Evolutionary conservation across 2,329 filamentous ascomycete genomes (phyloP).

Genomic region (Gyromitra esculenta): DNA sequence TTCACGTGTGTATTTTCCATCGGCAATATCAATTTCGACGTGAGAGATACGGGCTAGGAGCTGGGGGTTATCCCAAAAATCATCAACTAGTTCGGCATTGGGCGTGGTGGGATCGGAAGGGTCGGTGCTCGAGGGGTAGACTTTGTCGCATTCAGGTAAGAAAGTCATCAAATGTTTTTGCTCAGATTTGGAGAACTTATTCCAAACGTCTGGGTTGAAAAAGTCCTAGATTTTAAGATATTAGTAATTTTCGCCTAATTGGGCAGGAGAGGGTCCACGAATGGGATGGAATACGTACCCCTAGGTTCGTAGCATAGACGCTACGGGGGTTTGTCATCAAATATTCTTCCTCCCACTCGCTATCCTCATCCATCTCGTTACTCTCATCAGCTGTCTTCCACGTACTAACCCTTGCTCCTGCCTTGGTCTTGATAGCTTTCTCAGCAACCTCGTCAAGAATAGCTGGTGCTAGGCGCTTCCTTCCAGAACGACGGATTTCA

Average conservation of each 20-base stretch:
- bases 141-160: conserved; percentile 48
- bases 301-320: conserved; percentile 30
- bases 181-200: conserved; percentile 26
- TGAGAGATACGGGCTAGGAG: conserved; percentile 41
- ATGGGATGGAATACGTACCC: conserved; percentile 14
- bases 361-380: conserved; percentile 30
- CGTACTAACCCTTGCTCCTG: conserved; percentile 7
- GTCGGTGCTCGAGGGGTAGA: conserved; percentile 30
- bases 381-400: conserved; percentile 4
- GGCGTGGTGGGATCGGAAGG: conserved; percentile 30
- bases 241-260: conserved; percentile 12
- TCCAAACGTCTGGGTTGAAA: conserved; percentile 28
- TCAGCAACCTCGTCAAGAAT: conserved; percentile 9
- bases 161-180: conserved; percentile 29
- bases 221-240: conserved; percentile 25
- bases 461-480: conserved; percentile 29
- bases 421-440: conserved; percentile 16
- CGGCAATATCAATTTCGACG: conserved; percentile 43
- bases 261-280: neutral
- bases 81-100: conserved; percentile 30
- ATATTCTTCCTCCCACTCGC: conserved; percentile 46
- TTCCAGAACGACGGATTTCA: conserved; percentile 30
- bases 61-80: conserved; percentile 43
- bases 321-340: conserved; percentile 40
- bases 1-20: conserved; percentile 46